phyloP scores from a whole-genome alignment of 2,329 filamentous ascomycete species.

The Stagonosporopsis cucurbitacearum region DNA sequence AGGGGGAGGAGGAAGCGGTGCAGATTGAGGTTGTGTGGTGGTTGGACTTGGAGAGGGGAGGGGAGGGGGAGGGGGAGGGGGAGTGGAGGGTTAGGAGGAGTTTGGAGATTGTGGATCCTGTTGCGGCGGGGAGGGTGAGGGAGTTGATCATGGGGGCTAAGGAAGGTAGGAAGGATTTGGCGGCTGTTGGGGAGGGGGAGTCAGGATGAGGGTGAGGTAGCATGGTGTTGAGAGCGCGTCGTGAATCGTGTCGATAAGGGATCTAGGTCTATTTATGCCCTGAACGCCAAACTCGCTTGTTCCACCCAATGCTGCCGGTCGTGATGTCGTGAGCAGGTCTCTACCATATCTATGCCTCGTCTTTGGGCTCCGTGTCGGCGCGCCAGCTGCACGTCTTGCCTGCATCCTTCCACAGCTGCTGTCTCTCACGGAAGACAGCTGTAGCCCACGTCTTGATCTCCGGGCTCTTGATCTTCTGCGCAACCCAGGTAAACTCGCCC shows the following conservation, averaged over 20 bases:
- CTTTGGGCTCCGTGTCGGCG: constrained; percentile 33
- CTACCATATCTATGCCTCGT: constrained; percentile 6
- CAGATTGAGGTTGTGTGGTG: constrained; percentile 46
- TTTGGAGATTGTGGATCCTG: constrained; percentile 44
- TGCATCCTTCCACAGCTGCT: constrained; percentile 69
- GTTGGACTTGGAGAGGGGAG: constrained; percentile 32
- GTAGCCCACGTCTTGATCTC: constrained; percentile 83
- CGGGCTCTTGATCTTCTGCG: constrained; percentile 71
- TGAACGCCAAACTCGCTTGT: constrained; percentile 5
- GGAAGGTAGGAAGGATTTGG: background rate
- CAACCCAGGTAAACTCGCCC: constrained; percentile 84
- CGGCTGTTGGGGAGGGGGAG: background rate
- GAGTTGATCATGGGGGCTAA: constrained; percentile 22
- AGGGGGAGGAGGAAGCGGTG: constrained; percentile 15
- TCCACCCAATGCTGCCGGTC: constrained; percentile 7
- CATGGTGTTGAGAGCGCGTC: background rate
- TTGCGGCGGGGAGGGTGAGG: constrained; percentile 26
- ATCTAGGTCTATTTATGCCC: constrained; percentile 14
- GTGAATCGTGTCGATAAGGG: constrained; percentile 1
- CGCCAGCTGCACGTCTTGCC: constrained; percentile 45
- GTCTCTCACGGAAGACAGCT: constrained; percentile 77
- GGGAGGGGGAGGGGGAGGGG: background rate
- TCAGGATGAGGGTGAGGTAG: background rate
- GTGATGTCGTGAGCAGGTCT: constrained; percentile 5
- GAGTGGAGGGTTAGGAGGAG: constrained; percentile 29